Percentiles rank a stretch among this genome's conserved stretches.
Evolutionary conservation across 2,329 filamentous ascomycete genomes (phyloP).

Genomic region (Rhinocladiella similis): DNA sequence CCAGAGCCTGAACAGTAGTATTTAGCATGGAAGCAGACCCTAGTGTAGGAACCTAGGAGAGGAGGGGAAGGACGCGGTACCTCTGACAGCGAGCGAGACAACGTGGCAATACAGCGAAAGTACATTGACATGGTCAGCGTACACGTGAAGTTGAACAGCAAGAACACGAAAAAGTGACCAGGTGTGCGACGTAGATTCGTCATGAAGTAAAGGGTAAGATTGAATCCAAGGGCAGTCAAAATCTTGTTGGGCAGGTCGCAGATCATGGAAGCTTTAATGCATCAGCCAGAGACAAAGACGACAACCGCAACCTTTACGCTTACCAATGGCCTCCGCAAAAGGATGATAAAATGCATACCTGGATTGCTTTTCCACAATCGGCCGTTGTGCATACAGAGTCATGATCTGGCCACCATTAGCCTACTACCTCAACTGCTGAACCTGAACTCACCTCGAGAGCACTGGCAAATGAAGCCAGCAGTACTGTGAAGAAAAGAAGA

Average conservation of each 20-base stretch:
- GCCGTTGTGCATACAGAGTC: conserved; percentile 83
- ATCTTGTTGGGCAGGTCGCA: conserved; percentile 56
- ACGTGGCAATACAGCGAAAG: conserved; percentile 57
- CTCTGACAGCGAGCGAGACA: conserved; percentile 57
- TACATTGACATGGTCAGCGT: conserved; percentile 61
- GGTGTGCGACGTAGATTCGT: conserved; percentile 55
- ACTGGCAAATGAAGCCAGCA: conserved; percentile 62
- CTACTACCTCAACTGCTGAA: no score
- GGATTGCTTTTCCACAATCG: conserved; percentile 86
- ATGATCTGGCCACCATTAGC: no score
- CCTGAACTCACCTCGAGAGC: no score
- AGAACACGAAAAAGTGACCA: conserved; percentile 62
- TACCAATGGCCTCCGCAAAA: conserved; percentile 77
- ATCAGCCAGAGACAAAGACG: no score
- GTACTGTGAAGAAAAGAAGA: conserved; percentile 62
- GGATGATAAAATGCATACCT: conserved; percentile 88
- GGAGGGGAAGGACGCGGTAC: no score
- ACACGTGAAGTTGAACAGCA: conserved; percentile 50
- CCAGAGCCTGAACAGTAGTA: conserved; percentile 59
- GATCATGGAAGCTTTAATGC: conserved; percentile 47
- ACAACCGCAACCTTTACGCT: no score
- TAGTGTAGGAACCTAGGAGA: no score
- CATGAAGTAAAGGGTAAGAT: conserved; percentile 65
- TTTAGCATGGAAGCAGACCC: no score
- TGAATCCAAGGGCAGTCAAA: conserved; percentile 60